Base-by-base conservation (phyloP, 495 filamentous ascomycete genomes). In the Cairneyella variabilis region DNA sequence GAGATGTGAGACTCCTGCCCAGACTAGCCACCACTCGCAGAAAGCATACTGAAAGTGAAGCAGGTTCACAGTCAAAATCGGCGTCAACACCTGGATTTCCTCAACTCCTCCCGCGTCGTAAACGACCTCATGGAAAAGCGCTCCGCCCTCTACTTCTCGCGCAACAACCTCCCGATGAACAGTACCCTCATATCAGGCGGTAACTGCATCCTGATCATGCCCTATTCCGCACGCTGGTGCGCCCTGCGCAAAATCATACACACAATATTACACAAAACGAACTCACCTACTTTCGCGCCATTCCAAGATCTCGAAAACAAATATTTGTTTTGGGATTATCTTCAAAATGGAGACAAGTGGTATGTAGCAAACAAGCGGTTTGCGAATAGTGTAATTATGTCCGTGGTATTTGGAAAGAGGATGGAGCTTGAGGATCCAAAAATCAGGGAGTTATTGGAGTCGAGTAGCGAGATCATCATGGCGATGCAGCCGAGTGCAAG, bases 341-440 rank as follows among this genome's bases (percentile, higher is more conserved):
- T 72, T 1, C 40, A 56, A 8, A 23, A 66, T 22, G 71, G 73
- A 6, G 23, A 62, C n/a, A 51, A 54, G 12, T 76, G 69, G 69
- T 72, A 69, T 50, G 11, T 46, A 3, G 66, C 72, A 48, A 67
- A 74, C 48, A 69, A 69, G 48, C 69, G 71, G 17, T 76, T 76
- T 49, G 53, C 71, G 1, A 74, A 66, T 51, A 67, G 66, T 1
- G 68, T 76, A 10, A 59, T 76, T 34, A 58, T 70, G 54, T 64
- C 66, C 11, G 66, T 72, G 25, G 61, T 64, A 20, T 63, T 52
- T 45, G 44, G 56, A 6, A 53, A 47, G 6, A 54, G 51, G 22
- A 56, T 55, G 44, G 50, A 39, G n/a, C 26, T 57, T 2, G 52
- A 54, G 4, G 57, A 63, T 28, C 43, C 49, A n/a, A 43, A 51